These are phyloP conservation scores for Blakeslea trispora DNA, from an alignment of 371 early-diverging fungal species.

Conservation along the genomic window DNA sequence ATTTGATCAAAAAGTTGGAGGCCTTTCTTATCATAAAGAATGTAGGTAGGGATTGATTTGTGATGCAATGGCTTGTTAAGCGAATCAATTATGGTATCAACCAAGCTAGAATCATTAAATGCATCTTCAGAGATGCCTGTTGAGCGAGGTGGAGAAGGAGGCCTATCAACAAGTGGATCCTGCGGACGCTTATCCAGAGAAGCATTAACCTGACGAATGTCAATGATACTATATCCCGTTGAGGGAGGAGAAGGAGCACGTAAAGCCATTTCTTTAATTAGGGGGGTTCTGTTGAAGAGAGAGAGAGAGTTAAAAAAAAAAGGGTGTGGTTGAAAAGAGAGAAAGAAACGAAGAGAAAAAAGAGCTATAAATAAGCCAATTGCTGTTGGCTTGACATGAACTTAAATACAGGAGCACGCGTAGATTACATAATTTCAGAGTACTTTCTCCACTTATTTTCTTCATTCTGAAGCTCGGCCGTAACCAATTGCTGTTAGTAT, in stretches of 20 bases:
- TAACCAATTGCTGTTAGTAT: too few species aligned
- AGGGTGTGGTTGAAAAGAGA: neutral
- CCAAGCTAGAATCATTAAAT: conserved; percentile 43
- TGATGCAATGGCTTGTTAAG: conserved; percentile 34
- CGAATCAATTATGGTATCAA: conserved; percentile 49
- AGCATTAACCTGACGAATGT: conserved; percentile 26
- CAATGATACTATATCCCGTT: conserved; percentile 43
- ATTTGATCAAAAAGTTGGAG: conserved; percentile 87
- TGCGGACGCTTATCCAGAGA: neutral
- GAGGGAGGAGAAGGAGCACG: conserved; percentile 29
- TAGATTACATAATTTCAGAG: too few species aligned
- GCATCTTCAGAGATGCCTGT: conserved; percentile 39
- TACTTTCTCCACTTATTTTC: too few species aligned
- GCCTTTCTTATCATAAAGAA: conserved; percentile 84
- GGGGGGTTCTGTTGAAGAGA: conserved; percentile 27
- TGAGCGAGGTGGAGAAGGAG: conserved; percentile 39
- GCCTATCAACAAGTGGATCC: conserved; percentile 5
- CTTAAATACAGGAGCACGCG: too few species aligned
- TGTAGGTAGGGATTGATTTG: conserved; percentile 69
- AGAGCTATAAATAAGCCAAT: neutral
- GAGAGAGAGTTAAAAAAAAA: too few species aligned
- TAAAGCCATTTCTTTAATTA: conserved; percentile 12
- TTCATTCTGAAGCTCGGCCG: too few species aligned
- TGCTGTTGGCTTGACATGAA: neutral
- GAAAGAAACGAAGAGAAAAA: conserved; percentile 2